A percentile compares a stretch with the other conserved stretches of the same genome.
Evolutionary conservation across 495 filamentous ascomycete genomes (phyloP).

Genomic region (Neurospora sublineolata): DNA sequence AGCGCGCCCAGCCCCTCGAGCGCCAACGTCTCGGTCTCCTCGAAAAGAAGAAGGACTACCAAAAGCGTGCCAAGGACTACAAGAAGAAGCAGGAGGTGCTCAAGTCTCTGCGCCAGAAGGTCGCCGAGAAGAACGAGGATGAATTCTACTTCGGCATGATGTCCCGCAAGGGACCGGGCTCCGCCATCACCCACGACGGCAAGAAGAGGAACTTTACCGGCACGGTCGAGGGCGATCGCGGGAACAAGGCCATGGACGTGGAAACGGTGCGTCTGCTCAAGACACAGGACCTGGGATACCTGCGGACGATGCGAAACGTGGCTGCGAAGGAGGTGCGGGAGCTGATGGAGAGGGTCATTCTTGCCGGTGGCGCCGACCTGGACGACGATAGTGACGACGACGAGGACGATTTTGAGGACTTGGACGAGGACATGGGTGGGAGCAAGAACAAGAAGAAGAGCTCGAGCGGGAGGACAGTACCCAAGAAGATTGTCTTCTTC

Average conservation of each 20-base stretch:
- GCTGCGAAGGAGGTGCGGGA: conserved; percentile 31
- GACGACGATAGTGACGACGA: conserved; percentile 18
- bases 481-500: conserved; percentile 36
- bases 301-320: conserved; percentile 52
- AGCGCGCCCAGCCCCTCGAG: conserved; percentile 76
- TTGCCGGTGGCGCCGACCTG: conserved; percentile 21
- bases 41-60: conserved; percentile 58
- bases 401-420: conserved; percentile 16
- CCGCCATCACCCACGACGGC: conserved; percentile 20
- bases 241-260: conserved; percentile 45
- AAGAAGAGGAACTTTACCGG: conserved; percentile 35
- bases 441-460: background rate
- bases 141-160: conserved; percentile 95
- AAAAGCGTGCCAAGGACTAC: conserved; percentile 79
- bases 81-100: conserved; percentile 74
- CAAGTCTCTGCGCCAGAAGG: conserved; percentile 68
- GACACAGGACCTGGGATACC: conserved; percentile 88
- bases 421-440: conserved; percentile 13
- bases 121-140: conserved; percentile 81
- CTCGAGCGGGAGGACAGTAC: background rate
- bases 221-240: conserved; percentile 49
- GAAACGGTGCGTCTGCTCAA: conserved; percentile 81
- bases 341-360: conserved; percentile 33
- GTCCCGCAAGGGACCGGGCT: conserved; percentile 32
- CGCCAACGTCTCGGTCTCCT: conserved; percentile 35